phyloP scores from a whole-genome alignment of 2,329 filamentous ascomycete genomes.

The Apiospora pterosperma region DNA sequence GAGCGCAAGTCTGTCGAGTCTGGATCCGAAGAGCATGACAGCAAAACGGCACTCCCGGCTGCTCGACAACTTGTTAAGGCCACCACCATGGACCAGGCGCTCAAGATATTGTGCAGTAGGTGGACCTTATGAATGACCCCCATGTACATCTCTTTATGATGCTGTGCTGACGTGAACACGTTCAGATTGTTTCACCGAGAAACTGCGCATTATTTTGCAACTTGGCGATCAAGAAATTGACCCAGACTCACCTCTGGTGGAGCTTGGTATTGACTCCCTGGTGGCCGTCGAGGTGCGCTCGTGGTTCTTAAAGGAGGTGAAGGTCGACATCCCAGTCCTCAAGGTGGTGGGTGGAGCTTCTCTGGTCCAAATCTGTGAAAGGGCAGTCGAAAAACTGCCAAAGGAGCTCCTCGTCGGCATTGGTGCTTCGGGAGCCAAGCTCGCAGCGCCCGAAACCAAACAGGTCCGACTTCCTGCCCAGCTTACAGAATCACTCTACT shows the following conservation, averaged over 20 bases:
- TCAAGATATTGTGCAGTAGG: no score
- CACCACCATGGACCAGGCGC: no score
- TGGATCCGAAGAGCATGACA: background rate
- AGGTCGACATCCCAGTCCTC: background rate
- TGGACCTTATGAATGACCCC: slow-evolving; percentile 2
- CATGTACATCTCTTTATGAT: no score
- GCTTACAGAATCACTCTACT: no score
- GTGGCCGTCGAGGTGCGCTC: background rate
- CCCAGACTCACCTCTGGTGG: slow-evolving; percentile 10
- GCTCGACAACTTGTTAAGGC: background rate
- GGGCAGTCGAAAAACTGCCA: background rate
- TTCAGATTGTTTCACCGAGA: background rate
- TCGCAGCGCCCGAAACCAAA: no score
- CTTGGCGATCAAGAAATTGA: background rate
- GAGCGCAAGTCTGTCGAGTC: background rate
- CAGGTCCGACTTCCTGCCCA: no score
- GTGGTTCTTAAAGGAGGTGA: background rate
- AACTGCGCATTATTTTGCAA: background rate
- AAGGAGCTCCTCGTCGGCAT: background rate
- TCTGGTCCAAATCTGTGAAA: background rate
- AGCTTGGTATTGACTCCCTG: slow-evolving; percentile 10
- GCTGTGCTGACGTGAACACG: slow-evolving; percentile 5
- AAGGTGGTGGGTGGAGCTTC: background rate
- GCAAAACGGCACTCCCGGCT: no score
- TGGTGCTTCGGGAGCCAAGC: no score